Evolutionary conservation across 495 filamentous ascomycete species (phyloP).

Genomic region (Chaetomium cochliodes): DNA sequence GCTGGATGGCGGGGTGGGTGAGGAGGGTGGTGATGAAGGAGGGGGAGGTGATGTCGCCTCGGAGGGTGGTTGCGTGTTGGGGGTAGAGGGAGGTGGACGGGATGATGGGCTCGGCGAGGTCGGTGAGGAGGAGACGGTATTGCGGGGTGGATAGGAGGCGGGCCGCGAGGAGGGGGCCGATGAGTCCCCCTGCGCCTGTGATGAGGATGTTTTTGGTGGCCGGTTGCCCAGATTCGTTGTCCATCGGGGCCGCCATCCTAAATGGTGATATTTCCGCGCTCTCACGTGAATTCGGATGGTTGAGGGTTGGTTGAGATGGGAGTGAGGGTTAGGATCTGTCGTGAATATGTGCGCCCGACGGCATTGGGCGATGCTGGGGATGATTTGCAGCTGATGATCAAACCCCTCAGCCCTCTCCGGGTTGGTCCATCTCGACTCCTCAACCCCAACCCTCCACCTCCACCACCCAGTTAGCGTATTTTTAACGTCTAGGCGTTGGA

Average conservation of each 20-base stretch:
- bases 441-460: too few relatives aligned
- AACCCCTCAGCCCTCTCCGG: too few relatives aligned
- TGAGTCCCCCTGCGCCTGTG: slow-evolving; percentile 69
- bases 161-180: slow-evolving; percentile 65
- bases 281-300: too few relatives aligned
- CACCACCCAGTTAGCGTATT: too few relatives aligned
- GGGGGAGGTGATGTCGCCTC: slow-evolving; percentile 62
- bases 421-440: too few relatives aligned
- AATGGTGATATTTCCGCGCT: too few relatives aligned
- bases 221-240: not conserved
- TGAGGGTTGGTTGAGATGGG: too few relatives aligned
- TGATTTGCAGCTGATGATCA: too few relatives aligned
- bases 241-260: not conserved
- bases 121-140: slow-evolving; percentile 61
- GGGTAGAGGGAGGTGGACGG: slow-evolving; percentile 54
- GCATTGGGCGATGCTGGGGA: too few relatives aligned
- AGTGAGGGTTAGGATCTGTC: too few relatives aligned
- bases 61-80: slow-evolving; percentile 52
- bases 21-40: slow-evolving; percentile 51
- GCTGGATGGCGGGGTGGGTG: slow-evolving; percentile 34
- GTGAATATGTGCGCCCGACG: too few relatives aligned
- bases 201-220: slow-evolving; percentile 56
- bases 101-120: slow-evolving; percentile 57
- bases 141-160: slow-evolving; percentile 57
- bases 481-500: too few relatives aligned